Conservation (phyloP, 257 asterid genomes). For the Nicotiana benthamiana region DNA sequence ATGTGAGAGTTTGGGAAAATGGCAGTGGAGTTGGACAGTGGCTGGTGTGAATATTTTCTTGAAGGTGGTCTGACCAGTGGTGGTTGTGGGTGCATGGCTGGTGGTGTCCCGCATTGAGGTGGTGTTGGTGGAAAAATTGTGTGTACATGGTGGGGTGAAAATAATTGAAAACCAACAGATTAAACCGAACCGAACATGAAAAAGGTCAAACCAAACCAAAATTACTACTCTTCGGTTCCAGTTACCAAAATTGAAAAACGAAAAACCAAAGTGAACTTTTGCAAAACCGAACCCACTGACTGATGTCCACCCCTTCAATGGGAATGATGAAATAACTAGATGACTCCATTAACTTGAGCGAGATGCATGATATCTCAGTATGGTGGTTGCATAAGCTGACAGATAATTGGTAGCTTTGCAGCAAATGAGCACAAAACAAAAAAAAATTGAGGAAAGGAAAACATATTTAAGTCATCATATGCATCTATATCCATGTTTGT, state of each 20-base stretch:
- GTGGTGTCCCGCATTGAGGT: background rate
- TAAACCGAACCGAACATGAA: background rate
- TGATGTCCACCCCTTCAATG: background rate
- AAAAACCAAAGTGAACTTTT: background rate
- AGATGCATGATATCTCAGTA: background rate
- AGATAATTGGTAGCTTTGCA: background rate
- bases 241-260: background rate
- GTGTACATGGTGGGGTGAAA: background rate
- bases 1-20: background rate
- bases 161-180: background rate
- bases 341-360: background rate
- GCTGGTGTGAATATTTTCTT: background rate
- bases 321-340: background rate
- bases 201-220: too few relatives aligned
- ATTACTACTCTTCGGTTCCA: background rate
- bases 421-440: background rate
- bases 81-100: too few relatives aligned
- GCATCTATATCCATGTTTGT: background rate
- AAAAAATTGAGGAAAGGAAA: background rate
- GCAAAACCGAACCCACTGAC: background rate
- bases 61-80: background rate
- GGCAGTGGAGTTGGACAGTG: background rate
- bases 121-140: background rate
- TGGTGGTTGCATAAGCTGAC: background rate
- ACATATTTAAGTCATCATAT: background rate